These are phyloP conservation scores for Hemisphaericaspora subhashii DNA, from an alignment of 1,139 yeast species.

Conservation along the genomic window DNA sequence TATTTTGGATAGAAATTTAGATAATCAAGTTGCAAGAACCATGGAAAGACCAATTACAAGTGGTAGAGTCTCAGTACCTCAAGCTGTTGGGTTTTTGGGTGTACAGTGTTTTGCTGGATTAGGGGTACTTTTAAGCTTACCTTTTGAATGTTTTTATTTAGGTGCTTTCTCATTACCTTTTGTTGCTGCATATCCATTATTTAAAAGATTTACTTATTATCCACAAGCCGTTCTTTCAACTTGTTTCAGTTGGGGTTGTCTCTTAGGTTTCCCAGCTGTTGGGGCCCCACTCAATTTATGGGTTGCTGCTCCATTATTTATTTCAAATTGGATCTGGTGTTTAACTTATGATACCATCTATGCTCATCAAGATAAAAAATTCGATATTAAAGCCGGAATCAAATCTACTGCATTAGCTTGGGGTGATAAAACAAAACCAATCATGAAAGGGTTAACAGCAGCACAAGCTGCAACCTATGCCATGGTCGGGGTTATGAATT, in stretches of 20 bases:
- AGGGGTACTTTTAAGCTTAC: conserved; percentile 68
- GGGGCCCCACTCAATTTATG: conserved; percentile 71
- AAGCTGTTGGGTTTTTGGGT: conserved; percentile 73
- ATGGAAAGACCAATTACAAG: conserved; percentile 89
- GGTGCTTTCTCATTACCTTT: conserved; percentile 82
- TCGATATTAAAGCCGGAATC: conserved; percentile 85
- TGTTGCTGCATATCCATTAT: conserved; percentile 85
- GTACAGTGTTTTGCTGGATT: conserved; percentile 80
- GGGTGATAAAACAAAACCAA: conserved; percentile 76
- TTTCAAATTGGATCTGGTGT: conserved; percentile 86
- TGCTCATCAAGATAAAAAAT: conserved; percentile 94
- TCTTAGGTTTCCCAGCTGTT: conserved; percentile 94
- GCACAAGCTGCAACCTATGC: conserved; percentile 67
- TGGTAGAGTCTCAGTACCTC: conserved; percentile 69
- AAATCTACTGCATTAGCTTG: conserved; percentile 94
- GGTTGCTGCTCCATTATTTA: conserved; percentile 76
- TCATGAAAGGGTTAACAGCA: conserved; percentile 59
- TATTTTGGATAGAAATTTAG: conserved; percentile 78
- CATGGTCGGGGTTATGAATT: conserved; percentile 75
- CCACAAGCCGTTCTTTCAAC: conserved; percentile 84
- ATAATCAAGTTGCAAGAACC: conserved; percentile 83
- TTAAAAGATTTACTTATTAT: conserved; percentile 90
- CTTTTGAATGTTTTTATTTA: conserved; percentile 75
- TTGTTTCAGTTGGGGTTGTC: conserved; percentile 94
- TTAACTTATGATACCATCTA: conserved; percentile 94